A percentile compares a stretch with the other conserved stretches of the same genome.
Evolutionary conservation across 352 stramenopile species (phyloP).

Genomic region (Phytophthora uliginosa): DNA sequence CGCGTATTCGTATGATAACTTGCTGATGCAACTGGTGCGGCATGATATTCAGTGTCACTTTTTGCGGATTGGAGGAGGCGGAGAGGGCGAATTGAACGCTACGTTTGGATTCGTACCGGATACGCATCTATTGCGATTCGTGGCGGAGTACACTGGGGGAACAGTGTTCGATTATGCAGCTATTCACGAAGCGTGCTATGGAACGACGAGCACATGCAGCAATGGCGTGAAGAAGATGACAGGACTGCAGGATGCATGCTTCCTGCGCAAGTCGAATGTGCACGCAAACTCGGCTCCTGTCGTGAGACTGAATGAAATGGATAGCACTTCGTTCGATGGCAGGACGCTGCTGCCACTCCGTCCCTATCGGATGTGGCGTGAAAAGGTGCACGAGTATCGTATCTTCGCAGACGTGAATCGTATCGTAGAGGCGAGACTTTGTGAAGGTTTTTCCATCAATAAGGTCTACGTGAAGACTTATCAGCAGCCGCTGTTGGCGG

Average conservation of each 20-base stretch:
- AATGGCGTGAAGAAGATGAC: conserved; percentile 68
- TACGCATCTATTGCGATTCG: conserved; percentile 80
- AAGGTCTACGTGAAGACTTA: conserved; percentile 78
- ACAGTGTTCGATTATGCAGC: conserved; percentile 71
- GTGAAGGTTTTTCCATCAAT: conserved; percentile 89
- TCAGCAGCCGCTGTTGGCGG: conserved; percentile 36
- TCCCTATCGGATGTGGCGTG: conserved; percentile 88
- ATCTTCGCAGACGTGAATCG: conserved; percentile 85
- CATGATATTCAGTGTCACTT: conserved; percentile 92
- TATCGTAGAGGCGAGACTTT: conserved; percentile 83
- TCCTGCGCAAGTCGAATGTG: conserved; percentile 76
- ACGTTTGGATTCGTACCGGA: conserved; percentile 91
- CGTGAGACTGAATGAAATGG: conserved; percentile 73
- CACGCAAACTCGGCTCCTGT: conserved; percentile 75
- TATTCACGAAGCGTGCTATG: conserved; percentile 68
- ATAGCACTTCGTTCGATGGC: conserved; percentile 79
- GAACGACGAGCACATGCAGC: conserved; percentile 33
- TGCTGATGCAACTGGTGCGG: conserved; percentile 91
- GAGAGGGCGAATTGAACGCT: conserved; percentile 62
- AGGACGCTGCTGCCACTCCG: conserved; percentile 70
- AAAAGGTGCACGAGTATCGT: conserved; percentile 91
- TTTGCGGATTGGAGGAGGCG: conserved; percentile 69
- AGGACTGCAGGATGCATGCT: conserved; percentile 61
- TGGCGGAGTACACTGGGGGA: conserved; percentile 78
- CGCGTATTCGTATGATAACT: conserved; percentile 84